Base-by-base conservation (phyloP, 192 early-diverging fungal genomes). In the Backusella macrospora region DNA sequence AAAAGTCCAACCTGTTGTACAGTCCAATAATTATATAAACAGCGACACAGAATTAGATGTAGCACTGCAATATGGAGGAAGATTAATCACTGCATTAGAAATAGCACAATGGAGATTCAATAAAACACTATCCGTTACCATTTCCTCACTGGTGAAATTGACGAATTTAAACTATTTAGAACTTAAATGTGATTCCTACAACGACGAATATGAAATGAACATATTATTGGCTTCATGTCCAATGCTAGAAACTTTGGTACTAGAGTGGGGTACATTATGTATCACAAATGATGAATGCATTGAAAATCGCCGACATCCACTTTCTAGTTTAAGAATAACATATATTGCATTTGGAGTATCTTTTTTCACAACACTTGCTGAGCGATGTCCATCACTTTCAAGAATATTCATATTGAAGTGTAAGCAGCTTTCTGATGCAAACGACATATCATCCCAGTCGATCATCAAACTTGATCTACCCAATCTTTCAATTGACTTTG, bases 71-170 rank as follows among this genome's bases (percentile, higher is more conserved):
- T 39, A 66, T 8, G n/a, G 65, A 0, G 37, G 18, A 23, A 59
- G 12, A 38, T 39, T 66, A n/a, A 42, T 66, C 8, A 66, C 38
- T 8, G 14, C 38, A 6, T 15, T 66, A 18, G 65, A 66, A 38
- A 66, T 66, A n/a, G 65, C 37, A 43, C 65, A 66, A 40, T 66
- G 65, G 65, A 38, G 65, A 42, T 18, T 66, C 15, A 2, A 66
- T 43, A 66, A 10, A 18, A 15, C 65, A 7, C 18, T 66, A 40
- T 6, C 37, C 4, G 18, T 7, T 39, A 66, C 65, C 1, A 16
- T 66, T 42, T 13, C 15, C 18, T 42, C 6, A 21, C n/a, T 66
- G n/a, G 21, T n/a, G 7, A 38, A 43, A 8, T n/a, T 40, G 40
- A 6, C 10, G 4, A 3, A 66, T 13, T 42, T 40, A n/a, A 21